Evolutionary conservation across 2,329 filamentous ascomycete species (phyloP), one percentile per base, ranked within the genome.

Genomic region (Torrubiellomyces zombiae): DNA sequence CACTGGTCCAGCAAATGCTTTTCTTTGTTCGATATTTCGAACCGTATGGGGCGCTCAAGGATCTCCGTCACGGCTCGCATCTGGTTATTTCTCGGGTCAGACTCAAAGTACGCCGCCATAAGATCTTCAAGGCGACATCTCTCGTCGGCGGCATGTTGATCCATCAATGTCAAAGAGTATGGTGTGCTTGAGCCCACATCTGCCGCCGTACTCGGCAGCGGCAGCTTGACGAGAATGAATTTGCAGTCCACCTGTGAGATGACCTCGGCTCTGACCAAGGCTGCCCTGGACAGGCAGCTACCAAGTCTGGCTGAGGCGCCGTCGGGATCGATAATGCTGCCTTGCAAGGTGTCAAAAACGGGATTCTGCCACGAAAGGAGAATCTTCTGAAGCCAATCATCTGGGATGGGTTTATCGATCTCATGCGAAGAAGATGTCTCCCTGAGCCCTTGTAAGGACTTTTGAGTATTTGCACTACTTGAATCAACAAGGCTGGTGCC

Each of bases 81-180:
- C 3, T 24, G 13, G 4, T 26, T 30, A 2, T 23, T 28, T 1
- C 16, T 19, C 0, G 11, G 14, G 4, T 32, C 31, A n/a, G 5
- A 19, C 4, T 24, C 22, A 32, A 71, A 70, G 28, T 68, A 71
- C 5, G 35, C 36, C 1, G 38, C 37, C 44, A 91, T 70, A 1
- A 98, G 58, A 0, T 48, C 44, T 43, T 98, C 89, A 1, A 95
- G 65, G 2, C 74, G 72, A 33, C 78, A 72, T 22, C 89, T 67
- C 53, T 98, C 89, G 44, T 94, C 86, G 3, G 85, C 89, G 1
- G 89, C 89, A 44, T 98, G 89, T 42, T 98, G 89, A 41, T 98
- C 89, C 5, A 94, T 63, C 19, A 94, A 57, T 1, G 92, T 61
- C 4, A 95, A 53, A n/a, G n/a, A n/a, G n/a, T n/a, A n/a, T n/a